Base-by-base conservation (phyloP, 2,329 filamentous ascomycete species). In the Aspergillus jensenii region DNA sequence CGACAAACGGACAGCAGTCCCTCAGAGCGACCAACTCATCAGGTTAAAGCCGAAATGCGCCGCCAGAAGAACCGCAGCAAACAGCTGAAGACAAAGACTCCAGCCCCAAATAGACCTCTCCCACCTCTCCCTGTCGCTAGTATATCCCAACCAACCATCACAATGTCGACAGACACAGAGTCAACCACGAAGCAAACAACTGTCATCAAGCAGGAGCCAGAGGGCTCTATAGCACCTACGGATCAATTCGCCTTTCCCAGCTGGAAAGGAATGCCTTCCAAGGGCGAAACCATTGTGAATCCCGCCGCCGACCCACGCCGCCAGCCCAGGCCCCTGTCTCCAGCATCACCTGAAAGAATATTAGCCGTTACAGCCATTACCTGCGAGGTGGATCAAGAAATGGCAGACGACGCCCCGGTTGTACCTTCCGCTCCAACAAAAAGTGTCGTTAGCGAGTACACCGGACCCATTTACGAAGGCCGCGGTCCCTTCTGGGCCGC, bases 161-260 rank as follows among this genome's bases (percentile, higher is more conserved):
- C 27, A 31, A 31, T 8, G 9, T 31, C 27, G 3, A 31, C 27
- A 11, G 27, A 31, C 27, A 31, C 27, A 31, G 27, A 9, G 8
- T 31, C 27, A 31, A 9, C 27, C 4, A 31, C 9, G 0, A 11
- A 31, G 27, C 1, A 8, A 11, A 1, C 2, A 31, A 11, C 27
- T 1, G 27, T 31, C 1, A 31, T 31, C 3, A 31, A 31, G 27
- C 4, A 12, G 9, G 3, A 31, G 27, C 1, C 27, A 9, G 4
- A 11, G 27, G 11, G 9, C 3, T 1, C 9, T 11, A 3, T 4
- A 2, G 1, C 27, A 3, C 9, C 27, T 2, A 1, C 27, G 1
- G 9, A 31, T 31, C 8, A 3, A 11, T 11, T 31, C 9, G 3
- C 14, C 35, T 2, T n/a, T 37, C 12, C 35, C 6, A 37, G 35